A percentile compares a stretch with the other conserved stretches of the same genome.
These are phyloP conservation scores for Saccharomycopsis malanga DNA, from an alignment of 805 yeast species.

Conservation along the genomic window DNA sequence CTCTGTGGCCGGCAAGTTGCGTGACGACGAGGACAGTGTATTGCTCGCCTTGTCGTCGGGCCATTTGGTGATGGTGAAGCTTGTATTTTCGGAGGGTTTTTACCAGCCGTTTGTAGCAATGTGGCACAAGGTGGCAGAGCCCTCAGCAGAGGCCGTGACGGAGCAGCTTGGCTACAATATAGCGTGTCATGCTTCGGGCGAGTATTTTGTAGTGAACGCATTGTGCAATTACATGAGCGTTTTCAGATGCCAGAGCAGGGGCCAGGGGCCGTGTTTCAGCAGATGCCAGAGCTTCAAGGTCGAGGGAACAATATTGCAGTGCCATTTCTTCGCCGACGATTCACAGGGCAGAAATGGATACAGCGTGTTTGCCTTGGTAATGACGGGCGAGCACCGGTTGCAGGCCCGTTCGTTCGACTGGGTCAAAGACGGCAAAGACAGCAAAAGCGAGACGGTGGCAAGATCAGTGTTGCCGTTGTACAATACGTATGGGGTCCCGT, in stretches of 20 bases:
- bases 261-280: neutral
- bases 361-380: neutral
- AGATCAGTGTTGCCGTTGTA: constrained; percentile 2
- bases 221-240: constrained; percentile 4
- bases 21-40: constrained; percentile 8
- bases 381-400: neutral
- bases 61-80: constrained; percentile 3
- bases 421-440: neutral
- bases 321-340: neutral
- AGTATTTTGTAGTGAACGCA: constrained; percentile 5
- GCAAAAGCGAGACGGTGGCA: neutral
- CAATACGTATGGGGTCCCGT: constrained; percentile 6
- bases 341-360: neutral
- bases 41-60: constrained; percentile 6
- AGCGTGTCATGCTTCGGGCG: constrained; percentile 6
- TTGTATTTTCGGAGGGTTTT: neutral
- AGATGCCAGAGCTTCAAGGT: neutral
- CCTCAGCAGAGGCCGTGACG: neutral
- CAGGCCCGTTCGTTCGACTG: constrained; percentile 2
- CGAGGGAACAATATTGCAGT: neutral
- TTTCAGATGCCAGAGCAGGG: constrained; percentile 1
- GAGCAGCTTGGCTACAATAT: constrained; percentile 5
- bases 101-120: constrained; percentile 1
- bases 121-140: constrained; percentile 6
- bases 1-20: neutral